Evolutionary conservation across 1,284 basidiomycete species (phyloP).

Genomic region (Coniferiporia sulphurascens): DNA sequence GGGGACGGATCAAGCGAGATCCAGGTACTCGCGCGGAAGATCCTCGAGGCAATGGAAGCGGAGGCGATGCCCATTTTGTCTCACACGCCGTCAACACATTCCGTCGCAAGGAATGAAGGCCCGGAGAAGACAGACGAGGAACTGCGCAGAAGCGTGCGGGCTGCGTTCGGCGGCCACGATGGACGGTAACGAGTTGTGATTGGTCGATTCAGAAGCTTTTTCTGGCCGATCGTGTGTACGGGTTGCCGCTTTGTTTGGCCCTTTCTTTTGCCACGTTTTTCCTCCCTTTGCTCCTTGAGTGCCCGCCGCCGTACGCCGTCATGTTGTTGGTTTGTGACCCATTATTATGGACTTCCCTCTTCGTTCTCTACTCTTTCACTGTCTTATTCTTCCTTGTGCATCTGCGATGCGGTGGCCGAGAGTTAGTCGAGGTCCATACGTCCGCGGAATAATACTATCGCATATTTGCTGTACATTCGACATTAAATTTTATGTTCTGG

Average conservation of each 20-base stretch:
- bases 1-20: constrained; percentile 86
- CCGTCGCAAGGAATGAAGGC: constrained; percentile 48
- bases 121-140: constrained; percentile 61
- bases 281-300: background rate
- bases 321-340: constrained; percentile 6
- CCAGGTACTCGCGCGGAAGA: constrained; percentile 76
- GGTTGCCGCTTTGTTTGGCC: background rate
- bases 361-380: background rate
- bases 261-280: constrained; percentile 3
- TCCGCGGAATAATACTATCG: constrained; percentile 1
- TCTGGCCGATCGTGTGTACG: background rate
- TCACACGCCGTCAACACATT: constrained; percentile 50
- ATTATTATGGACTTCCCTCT: constrained; percentile 12
- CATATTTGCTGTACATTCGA: constrained; percentile 11
- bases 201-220: background rate
- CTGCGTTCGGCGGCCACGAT: constrained; percentile 48
- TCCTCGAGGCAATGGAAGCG: constrained; percentile 79
- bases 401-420: background rate
- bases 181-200: constrained; percentile 9
- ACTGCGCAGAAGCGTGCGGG: constrained; percentile 70
- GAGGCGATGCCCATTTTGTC: constrained; percentile 40
- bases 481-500: background rate
- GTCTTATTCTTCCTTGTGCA: background rate
- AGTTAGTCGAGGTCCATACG: background rate
- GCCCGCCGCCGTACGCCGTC: constrained; percentile 14